Conservation (phyloP, 208 protist genomes). For the Trichomonas vaginalis region DNA sequence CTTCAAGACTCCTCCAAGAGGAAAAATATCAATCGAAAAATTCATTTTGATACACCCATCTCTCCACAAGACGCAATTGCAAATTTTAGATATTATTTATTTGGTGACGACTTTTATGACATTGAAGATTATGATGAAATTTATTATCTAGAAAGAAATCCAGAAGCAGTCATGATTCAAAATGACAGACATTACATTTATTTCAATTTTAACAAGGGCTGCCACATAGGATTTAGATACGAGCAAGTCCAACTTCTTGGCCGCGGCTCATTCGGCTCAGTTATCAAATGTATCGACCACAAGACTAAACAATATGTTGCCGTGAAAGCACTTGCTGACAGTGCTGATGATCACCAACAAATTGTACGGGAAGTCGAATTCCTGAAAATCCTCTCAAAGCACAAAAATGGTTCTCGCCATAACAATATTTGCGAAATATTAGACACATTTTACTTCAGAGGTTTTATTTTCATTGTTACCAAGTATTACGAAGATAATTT, state of each 20-base stretch:
- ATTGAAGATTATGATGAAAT: background rate
- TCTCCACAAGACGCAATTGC: too few relatives aligned
- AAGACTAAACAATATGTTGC: slow-evolving; percentile 47
- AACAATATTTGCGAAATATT: too few relatives aligned
- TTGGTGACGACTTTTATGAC: background rate
- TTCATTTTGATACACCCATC: too few relatives aligned
- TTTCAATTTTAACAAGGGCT: background rate
- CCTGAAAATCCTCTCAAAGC: background rate
- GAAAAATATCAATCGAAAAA: too few relatives aligned
- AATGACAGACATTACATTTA: background rate
- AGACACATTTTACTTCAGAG: too few relatives aligned
- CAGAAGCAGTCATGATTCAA: background rate
- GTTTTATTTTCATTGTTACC: too few relatives aligned
- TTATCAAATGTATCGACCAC: slow-evolving; percentile 59
- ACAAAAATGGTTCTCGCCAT: too few relatives aligned
- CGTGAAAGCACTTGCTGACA: slow-evolving; percentile 41
- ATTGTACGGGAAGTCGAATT: background rate
- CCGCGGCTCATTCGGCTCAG: slow-evolving; percentile 68
- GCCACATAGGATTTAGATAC: slow-evolving; percentile 51
- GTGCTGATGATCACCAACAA: background rate
- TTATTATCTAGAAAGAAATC: background rate
- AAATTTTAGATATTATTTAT: too few relatives aligned
- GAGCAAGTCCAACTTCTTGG: slow-evolving; percentile 56
- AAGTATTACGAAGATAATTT: too few relatives aligned
- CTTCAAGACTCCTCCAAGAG: too few relatives aligned